Evolutionary conservation across 1,139 yeast genomes (phyloP).

Genomic region (Petasospora rhodanensis): DNA sequence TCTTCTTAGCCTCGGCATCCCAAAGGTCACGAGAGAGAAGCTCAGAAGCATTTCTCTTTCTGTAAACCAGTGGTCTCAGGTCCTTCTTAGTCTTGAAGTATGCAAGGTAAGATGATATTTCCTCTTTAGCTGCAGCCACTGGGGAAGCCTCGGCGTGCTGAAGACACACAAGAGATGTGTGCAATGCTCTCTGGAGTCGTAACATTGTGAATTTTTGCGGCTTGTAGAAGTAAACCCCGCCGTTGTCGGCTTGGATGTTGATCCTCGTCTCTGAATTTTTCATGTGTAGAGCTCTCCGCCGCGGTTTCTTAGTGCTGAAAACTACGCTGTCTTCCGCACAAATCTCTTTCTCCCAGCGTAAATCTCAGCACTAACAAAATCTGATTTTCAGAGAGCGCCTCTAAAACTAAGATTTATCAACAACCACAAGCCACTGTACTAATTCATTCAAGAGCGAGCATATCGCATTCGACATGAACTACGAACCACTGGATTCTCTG

Average conservation of each 20-base stretch:
- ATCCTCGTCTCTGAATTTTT: too few relatives aligned
- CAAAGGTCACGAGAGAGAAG: slow-evolving; percentile 54
- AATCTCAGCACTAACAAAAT: slow-evolving; percentile 6
- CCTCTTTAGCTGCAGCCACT: slow-evolving; percentile 13
- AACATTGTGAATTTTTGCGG: slow-evolving; percentile 9
- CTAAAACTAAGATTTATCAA: too few relatives aligned
- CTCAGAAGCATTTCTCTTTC: slow-evolving; percentile 42
- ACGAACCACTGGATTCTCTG: slow-evolving; percentile 21
- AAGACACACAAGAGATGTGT: slow-evolving; percentile 11
- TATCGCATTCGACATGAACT: slow-evolving; percentile 16
- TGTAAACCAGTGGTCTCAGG: slow-evolving; percentile 39
- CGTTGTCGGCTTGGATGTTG: too few relatives aligned
- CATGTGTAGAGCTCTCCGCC: too few relatives aligned
- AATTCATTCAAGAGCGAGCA: too few relatives aligned
- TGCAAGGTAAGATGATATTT: slow-evolving; percentile 20
- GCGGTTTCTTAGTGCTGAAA: slow-evolving; percentile 17
- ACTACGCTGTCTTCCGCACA: too few relatives aligned
- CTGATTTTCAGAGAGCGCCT: neutral
- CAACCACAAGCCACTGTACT: neutral
- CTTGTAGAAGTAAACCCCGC: too few relatives aligned
- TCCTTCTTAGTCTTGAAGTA: slow-evolving; percentile 29
- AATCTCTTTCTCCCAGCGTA: too few relatives aligned
- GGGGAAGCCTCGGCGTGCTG: slow-evolving; percentile 6
- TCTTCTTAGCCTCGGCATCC: slow-evolving; percentile 36
- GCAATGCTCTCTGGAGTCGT: slow-evolving; percentile 15